Percentiles rank a stretch among this genome's conserved stretches.
phyloP scores from a whole-genome alignment of 129 eudicot species.

The Flaveria linearis region DNA sequence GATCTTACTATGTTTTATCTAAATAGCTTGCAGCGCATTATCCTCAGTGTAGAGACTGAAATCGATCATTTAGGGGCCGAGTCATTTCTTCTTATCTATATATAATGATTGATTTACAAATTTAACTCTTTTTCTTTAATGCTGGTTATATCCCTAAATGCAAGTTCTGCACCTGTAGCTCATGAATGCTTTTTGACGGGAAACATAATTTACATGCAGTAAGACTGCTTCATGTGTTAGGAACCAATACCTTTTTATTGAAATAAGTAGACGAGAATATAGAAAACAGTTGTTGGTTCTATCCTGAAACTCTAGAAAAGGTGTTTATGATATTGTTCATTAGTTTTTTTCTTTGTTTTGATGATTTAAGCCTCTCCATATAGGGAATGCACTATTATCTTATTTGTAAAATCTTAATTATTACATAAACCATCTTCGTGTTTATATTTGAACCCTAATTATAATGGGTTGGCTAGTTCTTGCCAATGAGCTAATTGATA shows the following conservation, averaged over 20 bases:
- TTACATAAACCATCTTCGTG: not conserved
- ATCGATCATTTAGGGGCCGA: not conserved
- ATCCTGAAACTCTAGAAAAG: not conserved
- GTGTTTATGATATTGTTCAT: not conserved
- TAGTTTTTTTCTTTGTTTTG: not conserved
- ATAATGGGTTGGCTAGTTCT: not conserved
- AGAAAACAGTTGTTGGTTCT: not conserved
- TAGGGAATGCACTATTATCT: not conserved
- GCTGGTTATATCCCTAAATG: not conserved
- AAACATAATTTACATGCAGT: not conserved
- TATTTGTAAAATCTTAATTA: not conserved
- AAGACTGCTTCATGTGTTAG: not conserved
- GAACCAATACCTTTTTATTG: not conserved
- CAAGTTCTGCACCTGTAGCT: conserved; percentile 3
- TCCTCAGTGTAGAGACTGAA: not conserved
- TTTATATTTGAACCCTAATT: not conserved
- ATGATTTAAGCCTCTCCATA: not conserved
- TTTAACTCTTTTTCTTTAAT: not conserved
- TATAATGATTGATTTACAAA: not conserved
- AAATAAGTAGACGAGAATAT: not conserved
- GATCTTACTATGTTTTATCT: not conserved
- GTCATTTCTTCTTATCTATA: not conserved
- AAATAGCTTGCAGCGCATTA: not conserved
- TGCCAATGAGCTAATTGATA: not conserved
- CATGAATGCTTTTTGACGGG: not conserved